Evolutionary conservation across 1,284 basidiomycete species (phyloP), one percentile per base, ranked within the genome.

Genomic region (Tausonia pullulans): DNA sequence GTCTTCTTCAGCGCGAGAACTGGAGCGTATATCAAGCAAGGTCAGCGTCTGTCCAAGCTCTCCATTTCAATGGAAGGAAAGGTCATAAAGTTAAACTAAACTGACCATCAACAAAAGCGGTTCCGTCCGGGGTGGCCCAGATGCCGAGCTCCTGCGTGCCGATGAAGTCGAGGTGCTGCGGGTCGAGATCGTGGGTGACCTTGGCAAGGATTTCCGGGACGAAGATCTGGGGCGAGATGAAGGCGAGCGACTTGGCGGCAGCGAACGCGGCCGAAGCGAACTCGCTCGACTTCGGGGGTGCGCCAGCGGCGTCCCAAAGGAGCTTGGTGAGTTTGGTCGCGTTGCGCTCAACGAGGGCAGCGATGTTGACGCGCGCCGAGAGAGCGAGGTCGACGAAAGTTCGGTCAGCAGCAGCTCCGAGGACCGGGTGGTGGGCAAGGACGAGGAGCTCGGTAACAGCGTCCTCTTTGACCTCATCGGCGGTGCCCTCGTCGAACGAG

Each of bases 321-420:
- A 69, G 56, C 52, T 73, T 67, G 58, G 75, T 63, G 49, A 77
- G 71, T 57, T 69, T 60, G 40, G 27, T 56, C 49, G 58, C 50
- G 60, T 83, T 77, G 16, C 73, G 76, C 10, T 75, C 76, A 13
- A 87, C 79, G 2, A 89, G 72, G 10, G 81, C 78, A 48, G 82
- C 81, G 0, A 91, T 90, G 73, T 92, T 87, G 5, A 82, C 72
- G 2, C 79, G 74, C 0, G 85, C 84, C 63, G 80, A 81, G 70
- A 90, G 86, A 62, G 87, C 87, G 4, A 90, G 69, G 61, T 91
- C 88, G 67, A 95, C 87, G 91, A 92, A 97, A 1, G 84, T 81
- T 65, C 84, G 83, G 39, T 83, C 80, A 7, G 83, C 80, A 51
- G 4, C 68, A 70, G 72, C 71, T 85, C 87, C 83, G 55, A 88